Evolutionary conservation across 2,329 filamentous ascomycete species (phyloP), one percentile per base, ranked within the genome.

Genomic region (Orbilia javanica): DNA sequence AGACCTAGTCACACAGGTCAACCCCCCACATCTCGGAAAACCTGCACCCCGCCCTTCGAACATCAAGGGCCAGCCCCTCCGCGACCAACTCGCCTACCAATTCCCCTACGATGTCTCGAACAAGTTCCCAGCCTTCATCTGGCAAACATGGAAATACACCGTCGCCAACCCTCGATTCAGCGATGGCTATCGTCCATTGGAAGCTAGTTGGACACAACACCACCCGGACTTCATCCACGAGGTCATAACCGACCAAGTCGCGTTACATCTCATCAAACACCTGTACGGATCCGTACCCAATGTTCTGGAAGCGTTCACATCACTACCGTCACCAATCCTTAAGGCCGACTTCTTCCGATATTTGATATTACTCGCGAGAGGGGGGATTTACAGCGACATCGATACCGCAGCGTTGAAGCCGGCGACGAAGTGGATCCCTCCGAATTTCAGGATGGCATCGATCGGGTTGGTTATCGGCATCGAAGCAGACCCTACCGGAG

Each of bases 111-210:
- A 97, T 82, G 88, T 95, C 79, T 90, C 94, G 82, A 85, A 87
- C 81, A 97, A 95, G 84, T 98, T 98, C 84, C 96, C 96, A 2
- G 94, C 94, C 71, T 98, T 97, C 86, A 96, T 99, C 83, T 99
- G 96, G 96, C 96, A 99, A 87, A 99, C 96, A 13, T 99, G 96
- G 96, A 97, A 96, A 84, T 91, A 90, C 82, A 92, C 90, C 0
- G 94, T 95, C 0, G 88, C 90, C 0, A 92, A 93, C 22, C 87
- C 89, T 63, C 88, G 92, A 79, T 99, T 99, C 83, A 85, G 85
- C 10, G 89, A 91, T 79, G 85, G 87, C 20, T 94, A 97, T 83
- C 90, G 94, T 79, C 90, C 92, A 55, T 88, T 93, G 76, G 96
- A 98, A 85, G 92, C 93, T 13, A 94, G 92, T 79, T 99, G 96